phyloP scores from a whole-genome alignment of 2,329 filamentous ascomycete genomes.

The Mollisia scopiformis region DNA sequence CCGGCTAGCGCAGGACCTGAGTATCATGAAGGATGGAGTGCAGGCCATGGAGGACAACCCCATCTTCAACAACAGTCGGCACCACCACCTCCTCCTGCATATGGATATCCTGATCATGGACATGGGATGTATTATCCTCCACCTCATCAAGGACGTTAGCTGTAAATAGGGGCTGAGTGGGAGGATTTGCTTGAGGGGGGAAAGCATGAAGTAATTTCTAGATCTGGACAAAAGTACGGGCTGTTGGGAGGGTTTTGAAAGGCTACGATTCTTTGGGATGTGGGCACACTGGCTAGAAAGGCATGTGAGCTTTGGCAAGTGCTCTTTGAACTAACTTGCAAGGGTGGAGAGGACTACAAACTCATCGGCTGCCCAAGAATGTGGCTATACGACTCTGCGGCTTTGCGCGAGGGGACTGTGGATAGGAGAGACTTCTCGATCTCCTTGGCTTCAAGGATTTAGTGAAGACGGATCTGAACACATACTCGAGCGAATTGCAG shows the following conservation, averaged over 20 bases:
- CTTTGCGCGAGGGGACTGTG: neutral
- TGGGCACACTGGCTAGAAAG: neutral
- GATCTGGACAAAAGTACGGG: neutral
- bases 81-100: conserved; percentile 21
- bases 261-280: neutral
- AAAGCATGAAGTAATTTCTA: neutral
- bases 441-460: too few species aligned
- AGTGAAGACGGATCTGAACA: too few species aligned
- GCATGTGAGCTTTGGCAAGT: neutral
- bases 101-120: conserved; percentile 30
- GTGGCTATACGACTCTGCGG: neutral
- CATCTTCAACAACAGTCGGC: conserved; percentile 20
- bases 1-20: conserved; percentile 26
- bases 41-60: conserved; percentile 21
- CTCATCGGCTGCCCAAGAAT: too few species aligned
- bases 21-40: conserved; percentile 31
- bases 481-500: too few species aligned
- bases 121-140: conserved; percentile 32
- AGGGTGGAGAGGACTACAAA: too few species aligned
- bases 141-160: conserved; percentile 29
- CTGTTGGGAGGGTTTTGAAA: neutral
- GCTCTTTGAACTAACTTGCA: neutral
- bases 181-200: neutral
- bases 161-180: neutral
- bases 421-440: too few species aligned